Evolutionary conservation across 2,329 filamentous ascomycete genomes (phyloP).

Genomic region (Colletotrichum sp.): DNA sequence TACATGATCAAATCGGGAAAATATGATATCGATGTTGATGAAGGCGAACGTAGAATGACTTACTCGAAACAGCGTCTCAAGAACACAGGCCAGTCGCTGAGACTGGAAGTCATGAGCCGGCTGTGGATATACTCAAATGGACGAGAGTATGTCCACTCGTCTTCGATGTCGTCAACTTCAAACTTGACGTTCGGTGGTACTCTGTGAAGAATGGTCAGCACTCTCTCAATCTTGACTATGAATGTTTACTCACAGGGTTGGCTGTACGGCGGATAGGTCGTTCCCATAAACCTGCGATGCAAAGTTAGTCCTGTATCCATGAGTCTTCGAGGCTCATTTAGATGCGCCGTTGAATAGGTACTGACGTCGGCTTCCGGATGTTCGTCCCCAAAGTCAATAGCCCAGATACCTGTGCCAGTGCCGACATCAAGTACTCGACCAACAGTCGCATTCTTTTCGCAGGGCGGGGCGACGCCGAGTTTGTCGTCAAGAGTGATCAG

Average conservation of each 20-base stretch:
- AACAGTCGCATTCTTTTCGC: neutral
- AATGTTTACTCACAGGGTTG: neutral
- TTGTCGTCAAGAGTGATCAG: neutral
- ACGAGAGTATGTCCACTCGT: constrained; percentile 33
- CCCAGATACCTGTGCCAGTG: constrained; percentile 28
- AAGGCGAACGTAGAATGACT: neutral
- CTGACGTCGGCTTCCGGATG: constrained; percentile 24
- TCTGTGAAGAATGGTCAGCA: neutral
- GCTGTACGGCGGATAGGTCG: constrained; percentile 37
- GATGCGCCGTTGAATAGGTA: no score
- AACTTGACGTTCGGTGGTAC: constrained; percentile 51
- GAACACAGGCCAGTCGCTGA: constrained; percentile 42
- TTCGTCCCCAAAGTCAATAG: constrained; percentile 31
- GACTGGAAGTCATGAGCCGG: constrained; percentile 32
- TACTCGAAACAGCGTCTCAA: neutral
- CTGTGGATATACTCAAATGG: constrained; percentile 40
- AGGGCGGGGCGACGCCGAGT: constrained; percentile 26
- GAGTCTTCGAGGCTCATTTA: no score
- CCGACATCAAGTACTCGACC: constrained; percentile 25
- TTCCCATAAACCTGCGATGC: constrained; percentile 26
- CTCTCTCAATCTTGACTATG: no score
- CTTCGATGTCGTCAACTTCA: constrained; percentile 40
- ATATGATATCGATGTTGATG: no score
- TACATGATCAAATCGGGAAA: no score
- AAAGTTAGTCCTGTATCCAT: no score